phyloP scores from a whole-genome alignment of 2,329 filamentous ascomycete species.

The Pseudopyricularia javanii region DNA sequence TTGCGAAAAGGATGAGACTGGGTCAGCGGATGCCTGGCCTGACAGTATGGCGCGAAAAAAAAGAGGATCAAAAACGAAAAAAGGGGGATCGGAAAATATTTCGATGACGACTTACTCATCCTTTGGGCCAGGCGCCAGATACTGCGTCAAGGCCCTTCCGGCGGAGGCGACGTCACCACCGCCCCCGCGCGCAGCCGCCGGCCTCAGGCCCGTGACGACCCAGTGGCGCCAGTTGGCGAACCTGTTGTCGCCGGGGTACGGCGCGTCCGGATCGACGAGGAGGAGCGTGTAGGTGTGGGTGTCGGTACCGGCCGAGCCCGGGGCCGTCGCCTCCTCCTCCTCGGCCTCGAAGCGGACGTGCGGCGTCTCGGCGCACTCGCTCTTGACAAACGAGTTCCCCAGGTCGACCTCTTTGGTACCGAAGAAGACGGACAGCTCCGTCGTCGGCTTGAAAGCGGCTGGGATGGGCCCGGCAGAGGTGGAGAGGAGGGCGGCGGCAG shows the following conservation, averaged over 20 bases:
- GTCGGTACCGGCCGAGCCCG: neutral
- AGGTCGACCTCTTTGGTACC: neutral
- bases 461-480: neutral
- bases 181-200: constrained; percentile 10
- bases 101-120: constrained; percentile 25
- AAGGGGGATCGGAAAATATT: neutral
- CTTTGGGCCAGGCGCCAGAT: constrained; percentile 30
- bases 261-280: constrained; percentile 41
- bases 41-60: neutral
- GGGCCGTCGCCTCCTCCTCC: neutral
- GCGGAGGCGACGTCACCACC: constrained; percentile 12
- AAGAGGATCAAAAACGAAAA: neutral
- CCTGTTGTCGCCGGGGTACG: constrained; percentile 40
- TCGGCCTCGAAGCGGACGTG: neutral
- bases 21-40: neutral
- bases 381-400: constrained; percentile 2
- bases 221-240: constrained; percentile 44
- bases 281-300: constrained; percentile 35
- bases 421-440: neutral
- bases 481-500: neutral
- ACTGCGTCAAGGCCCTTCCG: constrained; percentile 21
- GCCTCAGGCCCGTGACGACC: constrained; percentile 29
- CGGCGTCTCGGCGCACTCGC: constrained; percentile 2
- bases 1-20: neutral
- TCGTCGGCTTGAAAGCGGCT: constrained; percentile 1